Base-by-base conservation (phyloP, 176 grass and related monocot species). In the Avena insularis region DNA sequence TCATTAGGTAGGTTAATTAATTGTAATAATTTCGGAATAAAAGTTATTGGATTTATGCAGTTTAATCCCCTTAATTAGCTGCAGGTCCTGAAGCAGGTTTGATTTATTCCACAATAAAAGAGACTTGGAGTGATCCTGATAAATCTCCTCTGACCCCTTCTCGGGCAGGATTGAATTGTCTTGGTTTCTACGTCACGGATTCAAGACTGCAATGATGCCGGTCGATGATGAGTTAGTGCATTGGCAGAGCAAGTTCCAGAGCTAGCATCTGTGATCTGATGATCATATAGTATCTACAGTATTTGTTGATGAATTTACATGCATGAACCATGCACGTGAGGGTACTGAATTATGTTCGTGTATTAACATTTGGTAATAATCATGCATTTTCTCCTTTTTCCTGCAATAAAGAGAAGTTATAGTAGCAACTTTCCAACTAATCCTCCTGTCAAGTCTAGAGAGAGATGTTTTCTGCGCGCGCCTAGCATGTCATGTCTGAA, bases 401-500 rank as follows among this genome's bases (percentile, higher is more conserved):
- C 48, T 43, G 48, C 36, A 29, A 45, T 55, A 19, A 63, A 62
- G 25, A 55, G 0, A 64, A 35, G 23, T 36, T 49, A 36, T 49
- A 62, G 5, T 50, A 78, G 12, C 62, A 83, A 45, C 12, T 25
- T 77, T 38, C 66, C 21, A 82, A 33, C 53, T 64, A 83, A 72
- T 87, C 56, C 21, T 77, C 45, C 20, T 77, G 58, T 55, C 56
- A 47, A 65, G 64, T 63, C 84, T 57, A 20, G 3, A n/a, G 5
- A 62, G 69, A 78, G 59, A 66, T 66, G 77, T 61, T 60, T 50
- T 13, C 63, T 79, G 66, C 79, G 62, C 23, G 33, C 33, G 33
- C 33, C 25, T 84, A 84, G 56, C 74, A 83, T 68, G 80, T 79
- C 75, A 58, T 75, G 59, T 80, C 67, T 63, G 43, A 82, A 31